Percentiles rank a stretch among this genome's conserved stretches.
These are phyloP conservation scores for Triangularia setosa DNA, from an alignment of 2,329 filamentous ascomycete genomes.

Conservation along the genomic window DNA sequence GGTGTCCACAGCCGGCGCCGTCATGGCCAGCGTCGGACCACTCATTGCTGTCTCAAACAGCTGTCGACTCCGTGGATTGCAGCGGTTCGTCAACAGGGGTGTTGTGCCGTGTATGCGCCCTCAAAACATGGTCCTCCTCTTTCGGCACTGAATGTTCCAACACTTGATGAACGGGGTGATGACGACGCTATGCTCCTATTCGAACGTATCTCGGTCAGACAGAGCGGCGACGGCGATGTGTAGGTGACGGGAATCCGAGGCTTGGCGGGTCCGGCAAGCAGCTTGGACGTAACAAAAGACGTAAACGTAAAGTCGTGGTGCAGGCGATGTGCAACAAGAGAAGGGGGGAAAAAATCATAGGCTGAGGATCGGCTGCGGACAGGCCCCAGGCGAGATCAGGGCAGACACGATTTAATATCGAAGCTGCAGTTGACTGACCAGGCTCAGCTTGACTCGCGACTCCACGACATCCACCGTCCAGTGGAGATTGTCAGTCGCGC, in stretches of 20 bases:
- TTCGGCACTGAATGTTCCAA: too few species aligned
- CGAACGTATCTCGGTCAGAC: background rate
- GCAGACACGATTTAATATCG: conserved; percentile 1
- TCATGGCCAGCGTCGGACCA: conserved; percentile 38
- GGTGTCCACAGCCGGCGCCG: conserved; percentile 37
- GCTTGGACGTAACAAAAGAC: background rate
- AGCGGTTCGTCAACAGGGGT: conserved; percentile 17
- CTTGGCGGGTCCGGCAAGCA: conserved; percentile 5
- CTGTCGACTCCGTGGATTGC: conserved; percentile 17
- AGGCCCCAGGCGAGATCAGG: conserved; percentile 1
- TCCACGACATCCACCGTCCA: conserved; percentile 7
- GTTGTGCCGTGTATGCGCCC: background rate
- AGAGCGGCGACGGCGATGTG: background rate
- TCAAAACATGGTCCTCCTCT: conserved; percentile 7
- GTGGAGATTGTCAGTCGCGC: conserved; percentile 10
- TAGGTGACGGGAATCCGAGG: background rate
- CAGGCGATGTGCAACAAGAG: background rate
- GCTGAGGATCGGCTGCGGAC: background rate
- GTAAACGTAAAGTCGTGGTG: background rate
- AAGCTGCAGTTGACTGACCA: background rate
- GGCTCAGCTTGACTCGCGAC: conserved; percentile 6
- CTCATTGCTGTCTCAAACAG: conserved; percentile 34
- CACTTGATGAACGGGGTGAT: background rate
- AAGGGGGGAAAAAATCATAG: background rate
- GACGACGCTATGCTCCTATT: background rate